A percentile compares a stretch with the other conserved stretches of the same genome.
Evolutionary conservation across 1,139 yeast species (phyloP).

Genomic region (Yamadazyma diddensiae): DNA sequence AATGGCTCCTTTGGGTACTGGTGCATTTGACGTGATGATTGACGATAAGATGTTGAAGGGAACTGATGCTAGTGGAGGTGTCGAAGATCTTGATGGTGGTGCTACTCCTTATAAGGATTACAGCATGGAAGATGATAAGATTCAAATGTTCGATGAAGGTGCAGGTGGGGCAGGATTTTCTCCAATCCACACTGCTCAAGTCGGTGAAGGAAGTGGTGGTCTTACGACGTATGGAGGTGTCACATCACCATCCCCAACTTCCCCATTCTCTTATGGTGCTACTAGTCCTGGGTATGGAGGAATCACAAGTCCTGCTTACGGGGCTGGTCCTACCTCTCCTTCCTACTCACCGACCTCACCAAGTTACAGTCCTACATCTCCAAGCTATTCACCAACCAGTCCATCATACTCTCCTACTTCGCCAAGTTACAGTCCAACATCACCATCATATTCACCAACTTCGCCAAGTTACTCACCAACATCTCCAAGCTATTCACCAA

Average conservation of each 20-base stretch:
- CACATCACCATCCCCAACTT: slow-evolving; percentile 50
- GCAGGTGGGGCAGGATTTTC: slow-evolving; percentile 91
- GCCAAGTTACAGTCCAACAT: slow-evolving; percentile 61
- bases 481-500: slow-evolving; percentile 60
- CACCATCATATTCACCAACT: slow-evolving; percentile 72
- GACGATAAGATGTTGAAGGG: slow-evolving; percentile 83
- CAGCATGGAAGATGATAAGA: slow-evolving; percentile 73
- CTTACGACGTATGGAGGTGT: slow-evolving; percentile 88
- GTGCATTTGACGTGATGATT: slow-evolving; percentile 93
- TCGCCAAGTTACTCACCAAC: slow-evolving; percentile 72
- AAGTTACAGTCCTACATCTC: slow-evolving; percentile 70
- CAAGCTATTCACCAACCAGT: slow-evolving; percentile 52
- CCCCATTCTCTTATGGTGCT: slow-evolving; percentile 60
- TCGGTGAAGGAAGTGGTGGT: slow-evolving; percentile 74
- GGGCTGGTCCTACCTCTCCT: slow-evolving; percentile 36
- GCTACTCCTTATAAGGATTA: slow-evolving; percentile 91
- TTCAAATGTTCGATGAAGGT: slow-evolving; percentile 68
- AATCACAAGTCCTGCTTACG: slow-evolving; percentile 53
- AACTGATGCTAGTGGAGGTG: slow-evolving; percentile 23
- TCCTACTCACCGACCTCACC: slow-evolving; percentile 72
- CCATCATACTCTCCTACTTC: slow-evolving; percentile 54
- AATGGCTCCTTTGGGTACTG: slow-evolving; percentile 98
- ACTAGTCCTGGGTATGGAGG: slow-evolving; percentile 61
- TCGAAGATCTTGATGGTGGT: slow-evolving; percentile 69
- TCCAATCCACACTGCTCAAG: slow-evolving; percentile 87